A percentile compares a stretch with the other conserved stretches of the same genome.
phyloP scores from a whole-genome alignment of 2,329 filamentous ascomycete species.

The Monilinia laxa region DNA sequence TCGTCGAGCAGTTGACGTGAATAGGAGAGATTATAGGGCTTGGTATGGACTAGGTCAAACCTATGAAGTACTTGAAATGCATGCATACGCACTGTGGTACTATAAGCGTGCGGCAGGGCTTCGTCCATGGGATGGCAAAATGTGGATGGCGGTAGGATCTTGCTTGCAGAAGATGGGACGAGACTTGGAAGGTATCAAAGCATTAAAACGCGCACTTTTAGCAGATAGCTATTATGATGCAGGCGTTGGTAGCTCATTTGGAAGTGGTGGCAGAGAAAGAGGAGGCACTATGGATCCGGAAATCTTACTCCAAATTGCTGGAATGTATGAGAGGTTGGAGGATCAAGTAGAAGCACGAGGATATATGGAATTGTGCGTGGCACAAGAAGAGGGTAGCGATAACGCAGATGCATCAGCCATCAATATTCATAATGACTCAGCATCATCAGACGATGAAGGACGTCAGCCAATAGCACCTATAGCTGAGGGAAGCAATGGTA shows the following conservation, averaged over 20 bases:
- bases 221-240: constrained; percentile 84
- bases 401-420: constrained; percentile 52
- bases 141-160: constrained; percentile 96
- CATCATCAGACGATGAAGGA: constrained; percentile 48
- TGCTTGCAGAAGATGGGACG: constrained; percentile 89
- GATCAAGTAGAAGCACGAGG: constrained; percentile 78
- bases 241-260: constrained; percentile 47
- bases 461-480: constrained; percentile 33
- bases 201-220: constrained; percentile 85
- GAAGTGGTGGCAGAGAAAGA: constrained; percentile 48
- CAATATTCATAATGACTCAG: constrained; percentile 48
- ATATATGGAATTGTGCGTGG: constrained; percentile 95
- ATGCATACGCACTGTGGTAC: constrained; percentile 95
- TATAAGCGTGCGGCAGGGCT: constrained; percentile 93
- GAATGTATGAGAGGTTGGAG: constrained; percentile 79
- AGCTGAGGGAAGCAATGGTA: constrained; percentile 51
- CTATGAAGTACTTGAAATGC: constrained; percentile 97
- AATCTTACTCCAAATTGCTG: constrained; percentile 83
- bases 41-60: constrained; percentile 98
- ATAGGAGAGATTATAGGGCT: constrained; percentile 91
- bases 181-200: constrained; percentile 87
- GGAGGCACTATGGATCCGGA: constrained; percentile 76
- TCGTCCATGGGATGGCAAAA: constrained; percentile 94
- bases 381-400: constrained; percentile 78
- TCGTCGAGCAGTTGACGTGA: constrained; percentile 90